A percentile compares a stretch with the other conserved stretches of the same genome.
phyloP scores from a whole-genome alignment of 306 rosid species.

The Datisca glomerata region DNA sequence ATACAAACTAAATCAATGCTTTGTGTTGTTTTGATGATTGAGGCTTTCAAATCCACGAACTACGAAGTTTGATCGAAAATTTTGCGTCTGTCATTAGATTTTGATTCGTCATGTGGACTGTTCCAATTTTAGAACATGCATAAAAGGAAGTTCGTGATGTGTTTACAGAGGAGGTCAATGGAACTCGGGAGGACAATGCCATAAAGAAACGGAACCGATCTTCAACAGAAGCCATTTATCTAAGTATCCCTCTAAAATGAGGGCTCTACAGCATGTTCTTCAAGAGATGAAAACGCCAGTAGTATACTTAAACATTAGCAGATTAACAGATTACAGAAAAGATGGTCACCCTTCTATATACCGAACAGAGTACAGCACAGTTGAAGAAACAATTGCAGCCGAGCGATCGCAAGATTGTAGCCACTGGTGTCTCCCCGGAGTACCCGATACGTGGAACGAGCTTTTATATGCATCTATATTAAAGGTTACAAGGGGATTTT shows the following conservation, averaged over 20 bases:
- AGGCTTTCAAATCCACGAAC: too few relatives aligned
- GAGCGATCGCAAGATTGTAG: constrained; percentile 44
- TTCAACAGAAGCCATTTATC: constrained; percentile 30
- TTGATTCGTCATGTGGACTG: too few relatives aligned
- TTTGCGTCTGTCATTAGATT: too few relatives aligned
- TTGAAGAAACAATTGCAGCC: constrained; percentile 20
- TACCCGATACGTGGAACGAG: constrained; percentile 60
- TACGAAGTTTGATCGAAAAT: too few relatives aligned
- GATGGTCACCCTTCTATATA: constrained; percentile 86
- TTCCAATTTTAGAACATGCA: too few relatives aligned
- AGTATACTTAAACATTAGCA: constrained; percentile 64
- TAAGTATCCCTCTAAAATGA: constrained; percentile 76
- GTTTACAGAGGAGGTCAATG: constrained; percentile 83
- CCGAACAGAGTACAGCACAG: constrained; percentile 34
- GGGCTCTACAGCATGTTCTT: constrained; percentile 55
- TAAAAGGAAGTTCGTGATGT: constrained; percentile 12
- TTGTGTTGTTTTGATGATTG: too few relatives aligned
- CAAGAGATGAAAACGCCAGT: constrained; percentile 60
- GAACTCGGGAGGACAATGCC: constrained; percentile 95
- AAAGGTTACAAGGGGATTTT: constrained; percentile 16
- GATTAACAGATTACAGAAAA: constrained; percentile 81
- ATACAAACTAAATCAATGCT: too few relatives aligned
- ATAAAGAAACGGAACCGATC: constrained; percentile 71
- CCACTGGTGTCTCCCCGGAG: constrained; percentile 67
- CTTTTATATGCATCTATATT: constrained; percentile 34